Conservation (phyloP, 306 rosid species). For the Calophaca sinica region DNA sequence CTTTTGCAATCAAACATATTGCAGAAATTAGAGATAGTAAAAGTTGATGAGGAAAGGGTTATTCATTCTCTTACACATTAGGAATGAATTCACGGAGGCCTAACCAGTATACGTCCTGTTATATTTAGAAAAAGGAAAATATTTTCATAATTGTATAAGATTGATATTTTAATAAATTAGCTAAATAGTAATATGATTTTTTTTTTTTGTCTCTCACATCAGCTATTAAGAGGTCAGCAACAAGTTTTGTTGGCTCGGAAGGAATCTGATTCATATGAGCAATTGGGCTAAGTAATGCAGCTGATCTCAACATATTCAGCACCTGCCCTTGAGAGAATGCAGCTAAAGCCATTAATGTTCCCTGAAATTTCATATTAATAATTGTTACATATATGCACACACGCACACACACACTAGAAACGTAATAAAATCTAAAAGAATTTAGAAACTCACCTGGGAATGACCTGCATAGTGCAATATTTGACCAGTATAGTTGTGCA, state of each 20-base stretch:
- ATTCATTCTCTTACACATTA: conserved; percentile 50
- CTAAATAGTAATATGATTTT: background rate
- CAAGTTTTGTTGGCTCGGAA: conserved; percentile 49
- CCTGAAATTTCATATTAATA: conserved; percentile 53
- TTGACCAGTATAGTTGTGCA: conserved; percentile 65
- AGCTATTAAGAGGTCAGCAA: conserved; percentile 56
- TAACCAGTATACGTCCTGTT: conserved; percentile 64
- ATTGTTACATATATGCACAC: background rate
- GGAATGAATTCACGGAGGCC: conserved; percentile 67
- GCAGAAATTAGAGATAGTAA: background rate
- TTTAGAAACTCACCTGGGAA: conserved; percentile 62
- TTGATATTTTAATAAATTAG: background rate
- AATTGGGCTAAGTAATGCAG: conserved; percentile 81
- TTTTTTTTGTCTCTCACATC: conserved; percentile 48
- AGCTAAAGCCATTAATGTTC: conserved; percentile 70
- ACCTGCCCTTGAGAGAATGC: conserved; percentile 62
- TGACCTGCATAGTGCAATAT: conserved; percentile 76
- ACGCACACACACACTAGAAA: background rate
- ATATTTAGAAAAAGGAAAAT: conserved; percentile 15
- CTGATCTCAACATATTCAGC: conserved; percentile 61
- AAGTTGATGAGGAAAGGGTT: background rate
- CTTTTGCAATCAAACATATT: background rate
- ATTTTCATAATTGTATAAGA: background rate
- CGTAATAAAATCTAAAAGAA: background rate
- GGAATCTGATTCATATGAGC: conserved; percentile 65